These are phyloP conservation scores for Candida silvatica DNA, from an alignment of 805 yeast species.

Conservation along the genomic window DNA sequence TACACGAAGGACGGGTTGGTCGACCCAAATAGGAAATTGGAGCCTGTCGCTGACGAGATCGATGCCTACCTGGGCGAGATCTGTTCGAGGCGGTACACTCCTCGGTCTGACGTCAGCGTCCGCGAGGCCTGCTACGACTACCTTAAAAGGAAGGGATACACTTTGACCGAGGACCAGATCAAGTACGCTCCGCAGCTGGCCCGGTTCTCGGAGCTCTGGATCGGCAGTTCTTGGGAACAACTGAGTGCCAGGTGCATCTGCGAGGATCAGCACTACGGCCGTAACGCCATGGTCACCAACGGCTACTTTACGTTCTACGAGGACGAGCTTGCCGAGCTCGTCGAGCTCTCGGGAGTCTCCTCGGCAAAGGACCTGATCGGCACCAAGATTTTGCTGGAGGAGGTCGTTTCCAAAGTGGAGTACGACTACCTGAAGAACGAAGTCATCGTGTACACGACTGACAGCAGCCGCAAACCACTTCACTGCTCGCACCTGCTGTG, in stretches of 20 bases:
- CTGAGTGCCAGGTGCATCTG: conserved; percentile 48
- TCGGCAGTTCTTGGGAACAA: conserved; percentile 59
- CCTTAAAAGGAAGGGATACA: conserved; percentile 32
- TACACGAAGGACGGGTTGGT: conserved; percentile 24
- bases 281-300: conserved; percentile 58
- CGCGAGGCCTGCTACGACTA: conserved; percentile 40
- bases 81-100: conserved; percentile 7
- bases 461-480: conserved; percentile 9
- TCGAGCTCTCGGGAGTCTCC: conserved; percentile 7
- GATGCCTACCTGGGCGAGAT: conserved; percentile 13
- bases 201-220: conserved; percentile 64
- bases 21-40: conserved; percentile 41
- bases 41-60: conserved; percentile 25
- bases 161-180: conserved; percentile 43
- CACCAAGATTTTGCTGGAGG: conserved; percentile 12
- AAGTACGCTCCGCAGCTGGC: conserved; percentile 39
- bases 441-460: background rate
- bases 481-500: conserved; percentile 34
- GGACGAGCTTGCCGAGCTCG: conserved; percentile 22
- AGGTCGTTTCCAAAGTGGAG: conserved; percentile 17
- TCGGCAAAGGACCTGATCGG: conserved; percentile 1
- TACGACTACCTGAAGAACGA: conserved; percentile 9
- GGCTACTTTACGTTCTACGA: conserved; percentile 39
- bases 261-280: conserved; percentile 49
- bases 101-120: conserved; percentile 48